Evolutionary conservation across 2,329 filamentous ascomycete species (phyloP), one percentile per base, ranked within the genome.

Genomic region (Fonsecaea multimorphosa): DNA sequence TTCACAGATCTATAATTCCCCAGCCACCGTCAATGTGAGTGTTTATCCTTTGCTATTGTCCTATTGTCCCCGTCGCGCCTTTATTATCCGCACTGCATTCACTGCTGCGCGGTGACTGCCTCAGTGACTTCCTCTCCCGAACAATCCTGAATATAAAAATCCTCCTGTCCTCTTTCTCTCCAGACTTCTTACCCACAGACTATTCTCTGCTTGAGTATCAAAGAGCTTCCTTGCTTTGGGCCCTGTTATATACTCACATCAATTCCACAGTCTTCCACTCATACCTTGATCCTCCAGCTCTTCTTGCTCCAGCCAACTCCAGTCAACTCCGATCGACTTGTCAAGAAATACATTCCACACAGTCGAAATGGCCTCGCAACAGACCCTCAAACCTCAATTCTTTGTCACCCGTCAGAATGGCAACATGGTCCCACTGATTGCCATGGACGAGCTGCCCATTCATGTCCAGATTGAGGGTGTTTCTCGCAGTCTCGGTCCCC

Each of bases 401-500:
- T 83, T 81, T 68, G 74, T 79, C 53, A 73, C 76, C 46, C 79
- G 81, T 38, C 75, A 76, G 44, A 76, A 80, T 70, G 78, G 79
- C 32, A 73, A 71, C 7, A 65, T 81, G 51, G 78, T 77, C 19
- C 79, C 81, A 4, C 75, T 83, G 12, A 73, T 83, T 51, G 77
- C 81, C 5, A 70, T 82, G 4, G 81, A 83, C 66, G 81, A 83
- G 67, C 73, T 83, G 1, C 80, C 80, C 2, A 27, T 72, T 1
- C 69, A 73, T 22, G 58, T 83, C 44, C 68, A 69, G 2, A 74
- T 83, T 58, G 73, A 73, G 32, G 78, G 76, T 12, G 73, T 79
- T 16, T 72, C 79, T 55, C 77, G 79, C 16, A 71, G 61, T 5
- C 65, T 83, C 11, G 72, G 70, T 49, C 64, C 74, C 9, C 72